Percentiles rank a stretch among this genome's conserved stretches.
These are phyloP conservation scores for Trametes maxima DNA, from an alignment of 768 basidiomycete genomes.

Conservation along the genomic window DNA sequence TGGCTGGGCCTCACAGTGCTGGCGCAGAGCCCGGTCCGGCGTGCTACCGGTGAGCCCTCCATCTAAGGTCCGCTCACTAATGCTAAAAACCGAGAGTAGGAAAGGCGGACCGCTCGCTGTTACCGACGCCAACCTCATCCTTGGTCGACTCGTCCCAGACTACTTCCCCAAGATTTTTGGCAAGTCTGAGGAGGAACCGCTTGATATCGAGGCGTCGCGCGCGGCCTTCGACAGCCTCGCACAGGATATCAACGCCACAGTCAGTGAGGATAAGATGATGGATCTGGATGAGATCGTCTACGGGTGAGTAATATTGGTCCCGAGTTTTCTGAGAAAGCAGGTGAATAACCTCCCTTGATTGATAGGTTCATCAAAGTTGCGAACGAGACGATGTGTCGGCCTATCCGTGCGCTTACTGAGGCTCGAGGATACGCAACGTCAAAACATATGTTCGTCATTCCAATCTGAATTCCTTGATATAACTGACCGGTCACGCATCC, in stretches of 20 bases:
- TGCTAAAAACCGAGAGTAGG: constrained; percentile 38
- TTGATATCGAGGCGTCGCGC: constrained; percentile 74
- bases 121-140: constrained; percentile 89
- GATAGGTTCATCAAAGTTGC: constrained; percentile 90
- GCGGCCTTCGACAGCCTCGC: constrained; percentile 68
- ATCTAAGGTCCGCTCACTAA: background rate
- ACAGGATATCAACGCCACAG: constrained; percentile 63
- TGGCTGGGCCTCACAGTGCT: constrained; percentile 90
- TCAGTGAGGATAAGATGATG: constrained; percentile 55
- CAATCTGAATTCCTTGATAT: background rate
- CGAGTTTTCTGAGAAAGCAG: background rate
- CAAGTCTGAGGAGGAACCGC: constrained; percentile 79
- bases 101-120: constrained; percentile 92
- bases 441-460: constrained; percentile 61
- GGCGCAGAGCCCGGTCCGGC: constrained; percentile 93
- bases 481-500: background rate
- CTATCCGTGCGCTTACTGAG: constrained; percentile 90
- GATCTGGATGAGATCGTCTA: constrained; percentile 85
- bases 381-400: constrained; percentile 95
- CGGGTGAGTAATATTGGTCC: constrained; percentile 50
- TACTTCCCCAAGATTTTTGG: constrained; percentile 97
- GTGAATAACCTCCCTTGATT: background rate
- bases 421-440: constrained; percentile 83
- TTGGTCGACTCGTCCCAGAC: constrained; percentile 86
- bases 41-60: constrained; percentile 72